Percentiles rank a stretch among this genome's conserved stretches.
phyloP scores from a whole-genome alignment of 2,329 filamentous ascomycete genomes.

The Sporothrix brasiliensis region DNA sequence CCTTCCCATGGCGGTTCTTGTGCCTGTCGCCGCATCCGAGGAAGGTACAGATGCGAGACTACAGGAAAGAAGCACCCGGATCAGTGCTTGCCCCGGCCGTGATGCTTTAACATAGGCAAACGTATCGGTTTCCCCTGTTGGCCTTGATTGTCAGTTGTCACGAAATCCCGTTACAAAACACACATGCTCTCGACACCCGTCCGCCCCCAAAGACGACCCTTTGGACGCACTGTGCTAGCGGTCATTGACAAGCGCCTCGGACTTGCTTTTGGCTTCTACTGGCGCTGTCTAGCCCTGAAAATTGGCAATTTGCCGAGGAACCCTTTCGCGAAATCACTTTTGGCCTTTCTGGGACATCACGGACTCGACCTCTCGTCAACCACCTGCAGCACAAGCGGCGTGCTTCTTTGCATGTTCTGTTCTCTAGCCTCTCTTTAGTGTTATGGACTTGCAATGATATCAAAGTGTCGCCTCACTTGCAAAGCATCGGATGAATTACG shows the following conservation, averaged over 20 bases:
- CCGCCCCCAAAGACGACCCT: neutral
- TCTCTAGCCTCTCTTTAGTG: neutral
- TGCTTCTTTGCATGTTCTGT: neutral
- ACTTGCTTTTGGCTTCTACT: conserved; percentile 7
- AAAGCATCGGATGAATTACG: no score
- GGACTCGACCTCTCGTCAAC: conserved; percentile 14
- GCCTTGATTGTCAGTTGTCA: neutral
- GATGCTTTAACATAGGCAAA: neutral
- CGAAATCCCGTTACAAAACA: neutral
- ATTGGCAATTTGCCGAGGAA: conserved; percentile 1
- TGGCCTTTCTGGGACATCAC: neutral
- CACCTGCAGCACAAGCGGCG: conserved; percentile 23
- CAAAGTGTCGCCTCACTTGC: no score
- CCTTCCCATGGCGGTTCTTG: neutral
- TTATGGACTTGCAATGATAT: no score
- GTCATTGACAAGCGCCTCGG: neutral
- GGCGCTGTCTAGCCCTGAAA: conserved; percentile 2
- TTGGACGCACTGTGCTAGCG: neutral
- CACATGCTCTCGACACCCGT: neutral
- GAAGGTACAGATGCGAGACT: neutral
- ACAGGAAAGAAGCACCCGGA: neutral
- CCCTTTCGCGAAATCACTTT: conserved; percentile 12
- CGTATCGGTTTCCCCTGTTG: conserved; percentile 7
- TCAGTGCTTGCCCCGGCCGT: neutral
- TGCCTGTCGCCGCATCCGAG: neutral